Evolutionary conservation across 2,329 filamentous ascomycete species (phyloP), one percentile per base, ranked within the genome.

Genomic region (Trichophyton benhamiae): DNA sequence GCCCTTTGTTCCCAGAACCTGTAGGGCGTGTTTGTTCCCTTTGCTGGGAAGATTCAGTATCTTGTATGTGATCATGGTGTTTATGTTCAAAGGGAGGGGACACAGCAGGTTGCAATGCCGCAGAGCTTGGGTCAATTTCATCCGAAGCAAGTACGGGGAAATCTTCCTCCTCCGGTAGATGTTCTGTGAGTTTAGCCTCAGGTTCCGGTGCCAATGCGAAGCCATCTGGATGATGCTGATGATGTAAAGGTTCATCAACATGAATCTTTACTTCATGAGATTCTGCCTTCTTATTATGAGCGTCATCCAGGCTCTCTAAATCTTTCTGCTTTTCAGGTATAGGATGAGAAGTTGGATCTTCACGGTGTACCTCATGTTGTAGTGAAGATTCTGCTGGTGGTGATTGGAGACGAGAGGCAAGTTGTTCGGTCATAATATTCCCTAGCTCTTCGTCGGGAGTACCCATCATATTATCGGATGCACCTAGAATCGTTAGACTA

Each of bases 381-480:
- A 58, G 33, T 25, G 57, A 33, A 11, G 57, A 44, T 75, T 72
- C 60, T 71, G 67, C n/a, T 71, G 63, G 36, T 15, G 83, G 87
- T n/a, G 88, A 88, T 52, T 83, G 80, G 64, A 90, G 85, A 63
- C 89, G 87, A 33, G 87, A 87, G 15, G 85, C 81, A 70, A 91
- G 95, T 70, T 95, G 87, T 65, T 96, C 91, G 9, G 85, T 87
- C 11, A 91, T 92, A 64, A 90, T 83, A 76, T 91, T 96, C 20
- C 89, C 94, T 67, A 95, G 84, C 71, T 97, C 88, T 69, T 97
- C 92, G 67, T 88, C 89, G 1, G 94, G 94, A 3, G 91, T 94
- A 61, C 88, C 85, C 58, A 82, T 75, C 61, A 84, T 80, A 59
- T 82, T 82, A 59, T 80, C 77, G 48, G 82, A 83, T 46, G 83